Evolutionary conservation across 805 yeast species (phyloP), one percentile per base, ranked within the genome.

Genomic region (Yamadazyma akitaensis): DNA sequence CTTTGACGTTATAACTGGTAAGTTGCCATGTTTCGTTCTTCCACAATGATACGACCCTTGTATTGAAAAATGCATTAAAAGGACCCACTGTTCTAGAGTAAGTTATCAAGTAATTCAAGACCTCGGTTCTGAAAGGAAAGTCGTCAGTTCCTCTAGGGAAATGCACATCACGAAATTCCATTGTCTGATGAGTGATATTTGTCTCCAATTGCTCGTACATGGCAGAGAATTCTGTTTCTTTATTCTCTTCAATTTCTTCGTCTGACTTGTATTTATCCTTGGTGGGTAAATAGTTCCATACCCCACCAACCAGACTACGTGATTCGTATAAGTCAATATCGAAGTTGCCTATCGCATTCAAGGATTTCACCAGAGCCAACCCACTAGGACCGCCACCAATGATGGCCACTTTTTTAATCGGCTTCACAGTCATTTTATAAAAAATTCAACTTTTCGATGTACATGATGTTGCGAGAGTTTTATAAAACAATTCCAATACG

Each of bases 311-410:
- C n/a, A 63, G 61, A 7, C 66, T 53, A 50, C 85, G 73, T 40
- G 76, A 69, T 52, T 87, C 96, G 57, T 74, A 85, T 5, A 85
- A 70, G 21, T 76, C 78, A 40, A 87, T 70, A 30, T 71, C 65
- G 51, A 77, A 76, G 2, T 65, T 59, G 1, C 62, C 56, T 53
- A 83, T 90, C 9, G 70, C 75, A 7, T 77, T 52, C 10, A 88
- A 67, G 0, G 90, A 88, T 48, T 82, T 79, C 0, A 87, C 81
- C 2, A 78, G 67, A 0, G 83, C 88, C 17, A 84, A 64, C 0
- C 92, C 95, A 37, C 80, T 74, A 0, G 94, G 91, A 0, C 95
- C 96, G 2, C 80, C 90, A 2, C 96, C 96, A 19, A 88, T 73
- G 8, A 88, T 77, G 0, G 88, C 89, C 3, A 86, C 70, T 28